phyloP scores from a whole-genome alignment of 208 protist species.

The Trypanosoma brucei region DNA sequence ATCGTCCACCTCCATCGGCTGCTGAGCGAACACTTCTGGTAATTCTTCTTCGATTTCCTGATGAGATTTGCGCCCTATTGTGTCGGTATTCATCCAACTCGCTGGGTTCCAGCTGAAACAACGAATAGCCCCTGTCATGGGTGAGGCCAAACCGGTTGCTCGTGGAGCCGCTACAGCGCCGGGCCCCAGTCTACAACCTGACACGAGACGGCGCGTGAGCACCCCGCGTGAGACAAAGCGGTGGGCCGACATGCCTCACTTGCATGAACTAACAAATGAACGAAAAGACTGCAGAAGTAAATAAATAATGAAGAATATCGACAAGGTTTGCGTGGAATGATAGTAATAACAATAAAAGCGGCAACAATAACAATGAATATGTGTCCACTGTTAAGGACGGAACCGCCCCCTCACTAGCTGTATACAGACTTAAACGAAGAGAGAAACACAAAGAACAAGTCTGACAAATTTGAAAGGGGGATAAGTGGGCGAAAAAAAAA shows the following conservation, averaged over 20 bases:
- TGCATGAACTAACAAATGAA: not conserved
- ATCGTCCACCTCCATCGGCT: slow-evolving; percentile 80
- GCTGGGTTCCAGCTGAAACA: slow-evolving; percentile 63
- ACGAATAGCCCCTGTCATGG: slow-evolving; percentile 11
- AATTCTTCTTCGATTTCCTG: slow-evolving; percentile 72
- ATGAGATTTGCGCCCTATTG: slow-evolving; percentile 30
- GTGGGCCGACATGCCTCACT: not conserved
- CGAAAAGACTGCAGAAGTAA: not conserved
- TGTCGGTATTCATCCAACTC: slow-evolving; percentile 32
- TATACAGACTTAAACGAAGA: no score
- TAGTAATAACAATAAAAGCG: slow-evolving; percentile 14
- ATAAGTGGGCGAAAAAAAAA: no score
- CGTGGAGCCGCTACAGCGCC: not conserved
- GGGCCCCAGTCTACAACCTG: not conserved
- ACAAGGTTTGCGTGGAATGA: not conserved
- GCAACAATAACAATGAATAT: not conserved
- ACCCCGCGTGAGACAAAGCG: not conserved
- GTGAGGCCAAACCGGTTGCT: no score
- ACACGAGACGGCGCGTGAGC: not conserved
- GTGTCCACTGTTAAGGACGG: no score
- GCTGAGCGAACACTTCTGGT: slow-evolving; percentile 79
- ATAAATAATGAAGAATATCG: slow-evolving; percentile 10
- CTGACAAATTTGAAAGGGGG: no score
- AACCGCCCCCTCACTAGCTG: no score
- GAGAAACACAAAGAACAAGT: no score